A percentile compares a stretch with the other conserved stretches of the same genome.
phyloP scores from a whole-genome alignment of 1,284 basidiomycete species.

The Neotropicomus parvogracilis region DNA sequence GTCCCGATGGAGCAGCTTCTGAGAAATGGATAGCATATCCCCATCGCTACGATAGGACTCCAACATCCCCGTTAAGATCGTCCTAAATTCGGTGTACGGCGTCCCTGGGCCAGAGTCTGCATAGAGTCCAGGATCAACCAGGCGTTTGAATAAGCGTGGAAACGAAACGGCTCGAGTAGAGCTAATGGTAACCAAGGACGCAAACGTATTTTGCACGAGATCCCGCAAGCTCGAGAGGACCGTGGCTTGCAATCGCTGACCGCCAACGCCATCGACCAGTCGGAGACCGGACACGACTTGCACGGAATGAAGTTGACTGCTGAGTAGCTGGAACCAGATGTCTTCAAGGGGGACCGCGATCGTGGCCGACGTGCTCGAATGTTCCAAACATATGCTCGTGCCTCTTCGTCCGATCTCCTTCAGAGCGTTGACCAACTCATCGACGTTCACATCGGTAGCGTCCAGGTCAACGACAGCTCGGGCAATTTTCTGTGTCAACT shows the following conservation, averaged over 20 bases:
- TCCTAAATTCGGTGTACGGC: conserved; percentile 90
- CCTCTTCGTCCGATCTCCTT: conserved; percentile 57
- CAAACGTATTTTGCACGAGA: conserved; percentile 84
- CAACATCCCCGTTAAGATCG: conserved; percentile 90
- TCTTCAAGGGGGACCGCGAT: conserved; percentile 68
- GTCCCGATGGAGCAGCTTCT: conserved; percentile 80
- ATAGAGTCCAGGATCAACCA: conserved; percentile 68
- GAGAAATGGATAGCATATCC: conserved; percentile 87
- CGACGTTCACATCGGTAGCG: conserved; percentile 28
- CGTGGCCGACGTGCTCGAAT: conserved; percentile 45
- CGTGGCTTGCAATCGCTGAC: conserved; percentile 24
- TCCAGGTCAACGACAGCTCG: conserved; percentile 31
- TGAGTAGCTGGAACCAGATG: conserved; percentile 86
- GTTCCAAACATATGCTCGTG: conserved; percentile 64
- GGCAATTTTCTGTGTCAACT: conserved; percentile 51
- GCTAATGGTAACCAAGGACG: conserved; percentile 78
- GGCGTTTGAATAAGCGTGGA: conserved; percentile 85
- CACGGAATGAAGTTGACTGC: conserved; percentile 76
- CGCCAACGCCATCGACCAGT: conserved; percentile 8
- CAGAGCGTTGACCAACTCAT: conserved; percentile 41
- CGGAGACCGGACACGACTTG: conserved; percentile 57
- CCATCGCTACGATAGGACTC: conserved; percentile 90
- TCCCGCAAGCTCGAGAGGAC: conserved; percentile 56
- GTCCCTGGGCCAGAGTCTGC: conserved; percentile 48
- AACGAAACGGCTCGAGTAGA: conserved; percentile 85